Percentiles rank a stretch among this genome's conserved stretches.
Evolutionary conservation across 176 grass and related monocot species (phyloP).

Genomic region (Cymbopogon citratus): DNA sequence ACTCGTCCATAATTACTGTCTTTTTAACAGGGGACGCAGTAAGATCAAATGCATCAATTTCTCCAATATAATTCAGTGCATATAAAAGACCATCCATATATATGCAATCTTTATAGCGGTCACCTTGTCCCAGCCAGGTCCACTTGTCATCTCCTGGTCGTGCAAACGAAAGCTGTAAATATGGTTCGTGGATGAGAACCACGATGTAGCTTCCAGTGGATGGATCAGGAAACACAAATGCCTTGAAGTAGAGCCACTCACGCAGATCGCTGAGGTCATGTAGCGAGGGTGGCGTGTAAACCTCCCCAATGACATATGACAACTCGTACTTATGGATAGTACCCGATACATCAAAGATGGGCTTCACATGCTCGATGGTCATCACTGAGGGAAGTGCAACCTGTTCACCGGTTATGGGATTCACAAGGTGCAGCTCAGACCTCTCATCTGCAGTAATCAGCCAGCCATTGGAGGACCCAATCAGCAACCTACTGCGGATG

Average conservation of each 20-base stretch:
- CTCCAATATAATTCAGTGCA: neutral
- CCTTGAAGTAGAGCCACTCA: neutral
- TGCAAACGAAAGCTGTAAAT: neutral
- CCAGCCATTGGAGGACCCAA: neutral
- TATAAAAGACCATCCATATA: neutral
- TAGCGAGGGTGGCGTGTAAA: neutral
- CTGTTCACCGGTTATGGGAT: neutral
- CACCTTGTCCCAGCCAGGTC: neutral
- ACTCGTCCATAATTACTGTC: neutral
- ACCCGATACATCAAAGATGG: neutral
- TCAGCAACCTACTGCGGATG: neutral
- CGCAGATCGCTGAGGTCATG: neutral
- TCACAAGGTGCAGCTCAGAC: slow-evolving; percentile 8
- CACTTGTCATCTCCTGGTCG: neutral
- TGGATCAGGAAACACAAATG: slow-evolving; percentile 19
- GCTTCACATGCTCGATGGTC: neutral
- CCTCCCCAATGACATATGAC: neutral
- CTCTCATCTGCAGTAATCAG: neutral
- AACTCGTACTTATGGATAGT: neutral
- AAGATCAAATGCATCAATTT: slow-evolving; percentile 10
- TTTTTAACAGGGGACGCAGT: neutral
- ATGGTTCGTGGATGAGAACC: neutral
- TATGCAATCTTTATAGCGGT: neutral
- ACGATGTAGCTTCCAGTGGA: neutral
- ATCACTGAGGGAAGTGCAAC: neutral